Evolutionary conservation across 2,329 filamentous ascomycete genomes (phyloP).

Genomic region (Drechslerella stenobrocha): DNA sequence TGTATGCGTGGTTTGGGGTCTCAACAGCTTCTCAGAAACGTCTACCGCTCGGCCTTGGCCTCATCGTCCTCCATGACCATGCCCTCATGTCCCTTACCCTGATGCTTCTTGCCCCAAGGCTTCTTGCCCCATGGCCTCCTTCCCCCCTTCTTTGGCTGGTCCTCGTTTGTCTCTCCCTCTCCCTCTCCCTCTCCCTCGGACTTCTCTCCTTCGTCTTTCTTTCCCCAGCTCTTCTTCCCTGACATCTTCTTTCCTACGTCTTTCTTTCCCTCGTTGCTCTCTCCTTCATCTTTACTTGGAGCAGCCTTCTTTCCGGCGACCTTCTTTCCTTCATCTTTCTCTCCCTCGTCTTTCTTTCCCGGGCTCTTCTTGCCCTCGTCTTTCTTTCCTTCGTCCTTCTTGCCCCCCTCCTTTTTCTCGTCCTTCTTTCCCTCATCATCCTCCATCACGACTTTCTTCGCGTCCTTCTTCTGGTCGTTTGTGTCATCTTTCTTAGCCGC

Average conservation of each 20-base stretch:
- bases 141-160: too few relatives aligned
- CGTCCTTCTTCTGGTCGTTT: conserved; percentile 45
- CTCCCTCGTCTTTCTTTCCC: not conserved
- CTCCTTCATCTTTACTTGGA: not conserved
- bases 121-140: too few relatives aligned
- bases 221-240: too few relatives aligned
- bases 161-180: too few relatives aligned
- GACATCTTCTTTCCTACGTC: conserved; percentile 5
- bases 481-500: conserved; percentile 15
- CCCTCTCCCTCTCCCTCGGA: too few relatives aligned
- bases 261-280: conserved; percentile 13
- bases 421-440: conserved; percentile 56
- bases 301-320: not conserved
- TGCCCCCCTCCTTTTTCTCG: conserved; percentile 50
- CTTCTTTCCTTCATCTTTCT: not conserved
- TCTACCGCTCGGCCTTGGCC: too few relatives aligned
- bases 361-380: conserved; percentile 37
- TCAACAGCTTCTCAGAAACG: too few relatives aligned
- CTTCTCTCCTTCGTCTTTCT: too few relatives aligned
- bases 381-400: conserved; percentile 34
- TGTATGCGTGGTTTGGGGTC: too few relatives aligned
- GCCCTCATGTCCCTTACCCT: too few relatives aligned
- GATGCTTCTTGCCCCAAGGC: too few relatives aligned
- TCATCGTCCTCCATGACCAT: too few relatives aligned
- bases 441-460: conserved; percentile 48